Base-by-base conservation (phyloP, 2,329 filamentous ascomycete genomes). In the Curvularia sp. region DNA sequence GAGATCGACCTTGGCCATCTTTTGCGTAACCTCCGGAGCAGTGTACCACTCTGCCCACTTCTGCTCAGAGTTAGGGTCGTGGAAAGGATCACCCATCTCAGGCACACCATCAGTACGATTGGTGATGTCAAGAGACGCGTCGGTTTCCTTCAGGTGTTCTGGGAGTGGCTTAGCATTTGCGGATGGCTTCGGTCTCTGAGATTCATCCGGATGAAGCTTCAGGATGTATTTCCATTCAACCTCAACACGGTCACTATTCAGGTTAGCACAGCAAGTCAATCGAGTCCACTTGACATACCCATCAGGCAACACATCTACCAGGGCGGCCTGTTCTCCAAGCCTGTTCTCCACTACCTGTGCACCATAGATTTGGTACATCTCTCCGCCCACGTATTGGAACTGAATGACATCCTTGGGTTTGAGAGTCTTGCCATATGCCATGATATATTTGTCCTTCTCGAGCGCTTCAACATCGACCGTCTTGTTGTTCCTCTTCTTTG, bases 281-380 rank as follows among this genome's bases (percentile, higher is more conserved):
- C 39, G 13, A 33, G 22, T 26, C 7, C 18, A 38, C 30, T 33
- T 35, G 9, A 84, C 88, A 77, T 86, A 93, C 88, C 91, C 91
- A 75, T 90, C 89, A 35, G 95, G 94, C 66, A 98, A 82, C 62
- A 97, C 85, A 68, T 96, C 91, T 41, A 98, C 78, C 28, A 97
- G 81, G 22, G 96, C 78, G 56, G 84, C 90, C 73, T 90, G 85
- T 79, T 97, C 94, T 53, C 86, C 86, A 18, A 79, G 80, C 58
- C 91, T 84, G 66, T 97, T 98, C 78, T 97, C 91, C 24, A 95
- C 84, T 48, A 99, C 89, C 53, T 92, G 83, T 52, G 93, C 95
- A 38, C 93, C 95, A 77, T 96, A 96, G 42, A 98, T 95, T 56
- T 98, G 92, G 38, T 91, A 88, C 61, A 97, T 91, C 28, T 91